Evolutionary conservation across 2,329 filamentous ascomycete species (phyloP).

Genomic region (Botrytis tulipae): DNA sequence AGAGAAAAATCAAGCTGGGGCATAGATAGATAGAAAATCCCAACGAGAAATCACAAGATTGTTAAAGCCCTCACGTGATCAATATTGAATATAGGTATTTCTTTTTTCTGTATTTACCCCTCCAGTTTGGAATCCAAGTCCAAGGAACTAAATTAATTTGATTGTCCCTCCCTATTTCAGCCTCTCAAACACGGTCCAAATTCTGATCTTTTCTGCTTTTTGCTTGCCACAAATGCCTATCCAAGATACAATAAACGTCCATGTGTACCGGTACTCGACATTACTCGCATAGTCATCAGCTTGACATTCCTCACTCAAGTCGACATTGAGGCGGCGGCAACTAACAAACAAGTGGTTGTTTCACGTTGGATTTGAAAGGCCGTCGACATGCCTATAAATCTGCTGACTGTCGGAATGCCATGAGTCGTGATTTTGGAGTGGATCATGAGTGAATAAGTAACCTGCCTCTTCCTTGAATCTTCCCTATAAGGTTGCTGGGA

Average conservation of each 20-base stretch:
- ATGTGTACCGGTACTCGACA: background rate
- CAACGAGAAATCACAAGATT: background rate
- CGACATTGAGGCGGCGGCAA: background rate
- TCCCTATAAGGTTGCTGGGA: constrained; percentile 4
- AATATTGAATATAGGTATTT: background rate
- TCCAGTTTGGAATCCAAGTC: background rate
- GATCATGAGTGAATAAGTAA: background rate
- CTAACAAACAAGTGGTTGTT: background rate
- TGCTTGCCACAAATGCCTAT: background rate
- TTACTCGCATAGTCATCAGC: background rate
- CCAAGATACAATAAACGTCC: background rate
- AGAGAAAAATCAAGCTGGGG: no score
- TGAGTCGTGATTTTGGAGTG: background rate
- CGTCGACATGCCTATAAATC: background rate
- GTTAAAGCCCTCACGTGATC: background rate
- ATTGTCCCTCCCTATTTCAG: background rate
- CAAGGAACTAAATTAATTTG: background rate
- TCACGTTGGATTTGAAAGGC: background rate
- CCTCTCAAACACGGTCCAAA: background rate
- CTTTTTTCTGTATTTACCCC: background rate
- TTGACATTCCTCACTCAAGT: background rate
- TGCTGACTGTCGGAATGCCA: background rate
- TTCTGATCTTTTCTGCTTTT: background rate
- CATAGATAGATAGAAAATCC: background rate
- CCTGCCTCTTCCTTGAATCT: background rate